Base-by-base conservation (phyloP, 2,329 filamentous ascomycete genomes). In the Fusarium papillatum region DNA sequence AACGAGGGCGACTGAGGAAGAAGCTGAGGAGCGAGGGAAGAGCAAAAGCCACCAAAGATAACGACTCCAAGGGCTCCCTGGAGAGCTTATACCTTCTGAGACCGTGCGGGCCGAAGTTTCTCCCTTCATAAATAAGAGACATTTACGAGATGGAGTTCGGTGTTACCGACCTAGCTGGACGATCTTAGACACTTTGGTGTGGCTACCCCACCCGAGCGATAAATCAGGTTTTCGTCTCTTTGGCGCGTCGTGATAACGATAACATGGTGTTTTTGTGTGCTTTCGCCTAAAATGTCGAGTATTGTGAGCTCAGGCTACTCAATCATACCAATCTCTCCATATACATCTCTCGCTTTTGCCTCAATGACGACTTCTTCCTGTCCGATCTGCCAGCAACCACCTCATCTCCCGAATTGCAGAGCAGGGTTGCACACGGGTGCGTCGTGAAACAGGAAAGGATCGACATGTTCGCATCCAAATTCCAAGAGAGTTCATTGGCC, bases 171-270 rank as follows among this genome's bases (percentile, higher is more conserved):
- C 53, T 57, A 26, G 55, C 1, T 50, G 22, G 73, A 24, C 66
- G 73, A 75, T 75, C 73, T 71, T 75, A n/a, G 22, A 55, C 73
- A 41, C 38, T 68, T 75, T 71, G 13, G 67, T 64, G 13, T 14
- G 6, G 19, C 11, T 71, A 64, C 73, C 73, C 73, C 73, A 50
- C 73, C 55, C 48, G 36, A 26, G 55, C 53, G 53, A 55, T 68
- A 39, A 6, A 50, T 55, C 57, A 60, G 69, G 55, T 38, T 69
- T 74, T 55, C 19, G 17, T 55, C 8, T 22, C 19, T 26, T 22
- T 34, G 31, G 48, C 68, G 65, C 31, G 36, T 57, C 61, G 34
- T 10, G 22, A 17, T 64, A 29, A 64, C 13, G 17, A 36, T 50
- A 24, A 31, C 31, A 19, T 19, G 7, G 31, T 16, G 22, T n/a